phyloP scores from a whole-genome alignment of 2,329 filamentous ascomycete species.

The Penicillium sp. region DNA sequence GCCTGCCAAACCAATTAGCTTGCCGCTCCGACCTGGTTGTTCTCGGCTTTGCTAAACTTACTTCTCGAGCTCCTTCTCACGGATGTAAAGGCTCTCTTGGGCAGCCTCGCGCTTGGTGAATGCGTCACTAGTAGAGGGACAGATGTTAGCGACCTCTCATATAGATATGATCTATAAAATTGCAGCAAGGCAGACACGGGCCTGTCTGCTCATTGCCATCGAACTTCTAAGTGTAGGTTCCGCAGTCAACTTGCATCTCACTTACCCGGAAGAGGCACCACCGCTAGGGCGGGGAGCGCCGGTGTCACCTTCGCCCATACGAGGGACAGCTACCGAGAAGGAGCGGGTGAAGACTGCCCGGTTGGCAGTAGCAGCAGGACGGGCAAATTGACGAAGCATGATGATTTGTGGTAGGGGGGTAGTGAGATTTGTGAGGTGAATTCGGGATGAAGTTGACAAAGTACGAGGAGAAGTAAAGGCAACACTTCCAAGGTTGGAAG shows the following conservation, averaged over 20 bases:
- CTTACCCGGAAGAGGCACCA: constrained; percentile 30
- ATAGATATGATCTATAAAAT: constrained; percentile 10
- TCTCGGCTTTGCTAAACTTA: no score
- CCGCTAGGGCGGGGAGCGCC: no score
- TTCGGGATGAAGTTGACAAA: background rate
- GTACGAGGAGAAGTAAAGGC: no score
- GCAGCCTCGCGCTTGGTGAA: no score
- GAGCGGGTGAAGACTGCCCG: no score
- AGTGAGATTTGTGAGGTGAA: background rate
- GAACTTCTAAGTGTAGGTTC: background rate
- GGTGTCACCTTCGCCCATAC: no score
- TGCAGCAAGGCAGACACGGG: constrained; percentile 4
- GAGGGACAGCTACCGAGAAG: no score
- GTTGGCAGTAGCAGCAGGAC: no score
- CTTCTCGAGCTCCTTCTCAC: no score
- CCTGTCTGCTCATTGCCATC: background rate
- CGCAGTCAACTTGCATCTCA: constrained; percentile 4
- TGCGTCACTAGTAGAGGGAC: constrained; percentile 38
- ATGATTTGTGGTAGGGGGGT: no score
- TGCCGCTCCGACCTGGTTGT: background rate
- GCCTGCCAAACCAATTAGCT: constrained; percentile 35
- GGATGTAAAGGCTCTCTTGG: no score
- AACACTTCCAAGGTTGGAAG: background rate
- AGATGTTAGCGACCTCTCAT: constrained; percentile 10
- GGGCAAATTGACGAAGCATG: no score